phyloP scores from a whole-genome alignment of 768 basidiomycete genomes.

The Boletus rufocinnamomeus region DNA sequence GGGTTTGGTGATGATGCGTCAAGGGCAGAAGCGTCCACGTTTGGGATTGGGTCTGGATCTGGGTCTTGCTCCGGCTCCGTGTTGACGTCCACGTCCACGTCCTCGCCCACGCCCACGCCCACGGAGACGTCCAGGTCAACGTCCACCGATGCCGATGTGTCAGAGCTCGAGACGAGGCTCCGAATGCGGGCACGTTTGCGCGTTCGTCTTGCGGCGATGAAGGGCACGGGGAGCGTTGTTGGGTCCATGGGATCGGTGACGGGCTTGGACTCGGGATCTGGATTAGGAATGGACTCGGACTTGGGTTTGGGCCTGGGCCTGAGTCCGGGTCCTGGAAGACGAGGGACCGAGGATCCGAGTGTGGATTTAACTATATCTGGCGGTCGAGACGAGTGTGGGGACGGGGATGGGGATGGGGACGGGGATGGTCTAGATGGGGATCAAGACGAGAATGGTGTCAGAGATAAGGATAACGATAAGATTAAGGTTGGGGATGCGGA shows the following conservation, averaged over 20 bases:
- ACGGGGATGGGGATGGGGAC: neutral
- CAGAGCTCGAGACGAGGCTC: conserved; percentile 44
- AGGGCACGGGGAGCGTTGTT: conserved; percentile 19
- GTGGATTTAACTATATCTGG: neutral
- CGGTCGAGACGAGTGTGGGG: neutral
- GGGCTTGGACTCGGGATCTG: neutral
- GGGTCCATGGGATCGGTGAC: neutral
- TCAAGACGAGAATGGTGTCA: no score
- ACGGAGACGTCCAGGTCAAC: neutral
- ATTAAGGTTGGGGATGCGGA: neutral
- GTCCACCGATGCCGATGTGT: neutral
- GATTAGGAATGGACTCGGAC: neutral
- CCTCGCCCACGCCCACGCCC: neutral
- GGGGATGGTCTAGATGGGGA: neutral
- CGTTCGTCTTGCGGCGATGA: conserved; percentile 49
- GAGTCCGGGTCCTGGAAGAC: neutral
- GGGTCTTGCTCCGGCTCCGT: no score
- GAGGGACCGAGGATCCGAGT: neutral
- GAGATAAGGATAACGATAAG: neutral
- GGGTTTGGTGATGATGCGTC: neutral
- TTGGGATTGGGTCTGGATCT: no score
- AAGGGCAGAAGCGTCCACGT: no score
- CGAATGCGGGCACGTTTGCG: conserved; percentile 51
- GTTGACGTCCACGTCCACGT: neutral
- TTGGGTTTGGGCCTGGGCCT: neutral